Evolutionary conservation across 148 eudicot genomes (phyloP).

Genomic region (Camellia granthamiana): DNA sequence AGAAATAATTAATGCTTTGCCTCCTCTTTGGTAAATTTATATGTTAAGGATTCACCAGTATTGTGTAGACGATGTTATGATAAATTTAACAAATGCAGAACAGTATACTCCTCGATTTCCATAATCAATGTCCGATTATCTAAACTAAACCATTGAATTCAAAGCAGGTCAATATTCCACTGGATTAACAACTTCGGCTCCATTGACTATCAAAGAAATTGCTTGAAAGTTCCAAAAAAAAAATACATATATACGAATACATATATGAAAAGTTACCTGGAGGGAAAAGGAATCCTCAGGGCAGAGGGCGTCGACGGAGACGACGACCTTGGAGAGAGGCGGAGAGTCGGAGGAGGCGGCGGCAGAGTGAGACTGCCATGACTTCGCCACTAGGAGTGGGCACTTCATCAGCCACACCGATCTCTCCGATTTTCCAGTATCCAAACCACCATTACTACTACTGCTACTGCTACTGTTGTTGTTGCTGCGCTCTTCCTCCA

Average conservation of each 20-base stretch:
- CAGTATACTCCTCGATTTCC: background rate
- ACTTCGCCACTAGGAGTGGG: conserved; percentile 66
- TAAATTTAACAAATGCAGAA: background rate
- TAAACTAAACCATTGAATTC: background rate
- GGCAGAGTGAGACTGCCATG: conserved; percentile 68
- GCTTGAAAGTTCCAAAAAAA: background rate
- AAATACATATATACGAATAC: background rate
- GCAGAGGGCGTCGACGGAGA: conserved; percentile 78
- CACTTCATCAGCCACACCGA: conserved; percentile 95
- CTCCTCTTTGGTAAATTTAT: background rate
- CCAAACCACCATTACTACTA: conserved; percentile 32
- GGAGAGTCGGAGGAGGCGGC: conserved; percentile 38
- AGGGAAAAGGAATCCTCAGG: conserved; percentile 47
- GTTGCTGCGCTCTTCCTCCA: conserved; percentile 62
- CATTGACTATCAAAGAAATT: background rate
- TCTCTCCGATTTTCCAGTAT: conserved; percentile 56
- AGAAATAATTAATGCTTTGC: background rate
- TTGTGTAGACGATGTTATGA: background rate
- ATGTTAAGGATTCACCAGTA: background rate
- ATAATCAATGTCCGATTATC: background rate
- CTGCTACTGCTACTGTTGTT: conserved; percentile 22
- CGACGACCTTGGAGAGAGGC: conserved; percentile 68
- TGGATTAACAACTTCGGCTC: background rate
- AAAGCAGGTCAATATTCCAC: conserved; percentile 1
- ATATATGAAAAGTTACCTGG: conserved; percentile 25